Conservation (phyloP, 139 green algal species). For the Micromonas pusilla region DNA sequence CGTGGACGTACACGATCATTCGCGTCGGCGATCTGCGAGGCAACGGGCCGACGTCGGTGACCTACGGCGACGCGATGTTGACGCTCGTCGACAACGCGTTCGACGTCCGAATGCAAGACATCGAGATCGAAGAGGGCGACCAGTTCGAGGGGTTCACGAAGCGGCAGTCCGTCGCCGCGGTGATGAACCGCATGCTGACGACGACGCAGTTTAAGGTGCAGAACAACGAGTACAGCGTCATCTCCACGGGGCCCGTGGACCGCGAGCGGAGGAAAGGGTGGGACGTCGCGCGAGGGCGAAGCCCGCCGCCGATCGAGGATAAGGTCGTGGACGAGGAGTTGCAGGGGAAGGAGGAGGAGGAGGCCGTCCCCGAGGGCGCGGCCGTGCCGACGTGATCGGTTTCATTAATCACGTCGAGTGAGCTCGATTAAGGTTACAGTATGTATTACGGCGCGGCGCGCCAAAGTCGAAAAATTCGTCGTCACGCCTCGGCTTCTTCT, state of each 20-base stretch:
- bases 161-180: neutral
- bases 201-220: neutral
- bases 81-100: conserved; percentile 23
- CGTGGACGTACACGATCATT: conserved; percentile 18
- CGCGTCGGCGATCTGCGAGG: conserved; percentile 6
- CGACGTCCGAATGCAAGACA: conserved; percentile 25
- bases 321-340: conserved; percentile 5
- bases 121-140: conserved; percentile 12
- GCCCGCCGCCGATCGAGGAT: conserved; percentile 5
- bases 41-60: conserved; percentile 6
- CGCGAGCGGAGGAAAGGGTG: conserved; percentile 14
- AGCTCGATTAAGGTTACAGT: neutral
- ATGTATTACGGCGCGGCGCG: no score
- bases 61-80: conserved; percentile 7
- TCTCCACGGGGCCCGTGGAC: conserved; percentile 4
- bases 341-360: neutral
- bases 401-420: neutral
- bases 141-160: conserved; percentile 16
- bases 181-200: conserved; percentile 17
- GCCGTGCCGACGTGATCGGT: conserved; percentile 12
- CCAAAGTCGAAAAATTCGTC: no score
- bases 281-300: conserved; percentile 8
- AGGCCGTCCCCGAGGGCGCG: neutral
- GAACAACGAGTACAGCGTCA: neutral
- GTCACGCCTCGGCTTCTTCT: neutral